Base-by-base conservation (phyloP, 306 rosid genomes). In the Rosa persica region DNA sequence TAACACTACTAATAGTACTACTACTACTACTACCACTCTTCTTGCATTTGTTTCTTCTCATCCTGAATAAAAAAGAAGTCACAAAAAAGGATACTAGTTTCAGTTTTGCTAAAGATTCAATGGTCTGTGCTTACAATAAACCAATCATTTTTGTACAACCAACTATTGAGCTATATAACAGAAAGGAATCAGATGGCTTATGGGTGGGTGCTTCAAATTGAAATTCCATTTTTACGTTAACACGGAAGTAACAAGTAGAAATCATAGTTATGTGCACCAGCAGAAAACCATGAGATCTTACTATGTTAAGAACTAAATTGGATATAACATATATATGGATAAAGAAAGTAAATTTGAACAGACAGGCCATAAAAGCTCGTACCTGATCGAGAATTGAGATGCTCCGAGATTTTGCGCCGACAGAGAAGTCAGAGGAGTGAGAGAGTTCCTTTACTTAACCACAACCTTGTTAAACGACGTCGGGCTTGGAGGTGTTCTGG, bases 371-470 rank as follows among this genome's bases (percentile, higher is more conserved):
- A 62, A 27, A 30, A 62, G 16, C n/a, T 34, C 12, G 20, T 8
- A 65, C 70, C 70, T 65, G 67, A 61, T 61, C 39, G 67, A 25
- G 39, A 60, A 60, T 15, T 23, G 38, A 60, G 66, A 60, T 9
- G 66, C 38, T 6, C 61, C 61, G n/a, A 55, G 61, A 55, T n/a
- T n/a, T 62, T 30, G 39, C 64, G 30, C 34, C 64, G 34, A n/a
- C 12, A 22, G 64, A 57, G 30, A 57, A 22, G 12, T 49, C 55
- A 13, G n/a, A 49, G 49, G 15, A 46, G 49, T 46, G 49, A 46
- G 4, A 3, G 36, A 30, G 36, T 47, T 47, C 17, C 2, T 10
- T 46, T 47, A 47, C 51, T 47, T 47, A 12, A 47, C 16, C 30
- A 27, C 30, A 27, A 46, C 13, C 16, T 46, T 46, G 15, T 46